Evolutionary conservation across 2,329 filamentous ascomycete genomes (phyloP).

Genomic region (Purpureocillium takamizusanense): DNA sequence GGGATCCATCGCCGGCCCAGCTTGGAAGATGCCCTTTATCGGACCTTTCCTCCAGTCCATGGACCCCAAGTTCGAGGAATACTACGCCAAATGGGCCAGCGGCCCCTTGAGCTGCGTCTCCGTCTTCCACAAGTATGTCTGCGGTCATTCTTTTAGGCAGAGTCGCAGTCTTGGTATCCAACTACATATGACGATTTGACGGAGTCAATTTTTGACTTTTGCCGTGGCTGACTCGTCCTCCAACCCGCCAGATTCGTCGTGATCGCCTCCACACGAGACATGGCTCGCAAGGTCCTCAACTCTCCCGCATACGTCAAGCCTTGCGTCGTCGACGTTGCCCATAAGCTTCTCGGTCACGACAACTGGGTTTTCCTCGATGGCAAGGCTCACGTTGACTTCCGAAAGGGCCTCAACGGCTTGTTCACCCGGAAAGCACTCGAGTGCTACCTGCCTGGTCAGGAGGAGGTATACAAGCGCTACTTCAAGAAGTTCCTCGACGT

Average conservation of each 20-base stretch:
- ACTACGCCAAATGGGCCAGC: slow-evolving; percentile 86
- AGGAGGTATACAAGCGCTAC: slow-evolving; percentile 84
- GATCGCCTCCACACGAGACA: slow-evolving; percentile 88
- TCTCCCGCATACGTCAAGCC: slow-evolving; percentile 88
- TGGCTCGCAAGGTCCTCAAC: slow-evolving; percentile 95
- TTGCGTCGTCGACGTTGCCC: slow-evolving; percentile 87
- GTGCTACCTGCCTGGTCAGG: slow-evolving; percentile 81
- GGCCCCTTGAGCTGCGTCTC: slow-evolving; percentile 92
- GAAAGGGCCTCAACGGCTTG: slow-evolving; percentile 88
- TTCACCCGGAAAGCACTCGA: slow-evolving; percentile 89
- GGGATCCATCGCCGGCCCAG: slow-evolving; percentile 65
- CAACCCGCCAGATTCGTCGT: slow-evolving; percentile 69
- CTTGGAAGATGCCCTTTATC: slow-evolving; percentile 76
- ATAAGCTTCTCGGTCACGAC: slow-evolving; percentile 82
- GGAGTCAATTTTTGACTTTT: too few species aligned
- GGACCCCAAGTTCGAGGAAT: slow-evolving; percentile 84
- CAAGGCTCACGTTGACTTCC: slow-evolving; percentile 90
- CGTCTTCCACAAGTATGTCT: slow-evolving; percentile 90
- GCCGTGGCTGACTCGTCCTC: neutral
- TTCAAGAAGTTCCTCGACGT: slow-evolving; percentile 70
- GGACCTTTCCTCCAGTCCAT: slow-evolving; percentile 93
- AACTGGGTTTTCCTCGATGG: slow-evolving; percentile 99
- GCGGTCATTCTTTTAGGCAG: too few species aligned
- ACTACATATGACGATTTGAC: too few species aligned
- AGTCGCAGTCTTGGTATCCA: too few species aligned